Percentiles rank a stretch among this genome's conserved stretches.
Evolutionary conservation across 2,329 filamentous ascomycete genomes (phyloP).

Genomic region (Fusarium siculi): DNA sequence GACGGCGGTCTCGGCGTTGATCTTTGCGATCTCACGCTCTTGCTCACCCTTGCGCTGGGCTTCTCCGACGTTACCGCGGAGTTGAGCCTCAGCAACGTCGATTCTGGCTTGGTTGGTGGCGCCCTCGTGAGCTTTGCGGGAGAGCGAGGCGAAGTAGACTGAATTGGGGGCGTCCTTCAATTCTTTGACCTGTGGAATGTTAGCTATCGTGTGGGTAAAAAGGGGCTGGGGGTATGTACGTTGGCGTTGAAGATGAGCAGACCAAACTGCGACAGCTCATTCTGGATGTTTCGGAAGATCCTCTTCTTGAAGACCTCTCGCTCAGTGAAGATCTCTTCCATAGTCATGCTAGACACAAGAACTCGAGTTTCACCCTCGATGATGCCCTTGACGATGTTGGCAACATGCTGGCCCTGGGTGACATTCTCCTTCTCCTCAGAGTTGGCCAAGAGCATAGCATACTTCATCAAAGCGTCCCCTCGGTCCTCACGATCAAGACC

Average conservation of each 20-base stretch:
- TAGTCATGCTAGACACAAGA: slow-evolving; percentile 88
- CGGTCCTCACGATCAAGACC: slow-evolving; percentile 57
- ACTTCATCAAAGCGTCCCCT: slow-evolving; percentile 78
- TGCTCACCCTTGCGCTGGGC: slow-evolving; percentile 81
- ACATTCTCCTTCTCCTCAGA: slow-evolving; percentile 57
- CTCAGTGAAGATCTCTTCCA: slow-evolving; percentile 88
- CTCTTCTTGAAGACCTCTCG: slow-evolving; percentile 80
- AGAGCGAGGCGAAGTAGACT: slow-evolving; percentile 85
- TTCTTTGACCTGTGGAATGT: slow-evolving; percentile 69
- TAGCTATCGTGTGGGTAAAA: background rate
- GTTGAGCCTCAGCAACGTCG: slow-evolving; percentile 72
- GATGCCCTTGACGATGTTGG: slow-evolving; percentile 88
- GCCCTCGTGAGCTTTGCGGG: slow-evolving; percentile 85
- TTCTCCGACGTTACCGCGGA: slow-evolving; percentile 78
- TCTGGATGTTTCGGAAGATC: slow-evolving; percentile 79
- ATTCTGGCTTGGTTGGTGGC: slow-evolving; percentile 81
- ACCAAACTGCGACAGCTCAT: slow-evolving; percentile 83
- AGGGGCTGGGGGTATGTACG: slow-evolving; percentile 42
- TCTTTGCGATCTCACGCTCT: slow-evolving; percentile 88
- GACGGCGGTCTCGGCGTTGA: slow-evolving; percentile 85
- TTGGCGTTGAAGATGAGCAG: slow-evolving; percentile 78
- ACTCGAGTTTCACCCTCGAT: slow-evolving; percentile 89
- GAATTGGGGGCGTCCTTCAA: slow-evolving; percentile 83
- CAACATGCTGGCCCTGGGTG: slow-evolving; percentile 69
- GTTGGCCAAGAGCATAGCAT: slow-evolving; percentile 81